A percentile compares a stretch with the other conserved stretches of the same genome.
These are phyloP conservation scores for Mycena kentingensis DNA, from an alignment of 768 basidiomycete species.

Conservation along the genomic window DNA sequence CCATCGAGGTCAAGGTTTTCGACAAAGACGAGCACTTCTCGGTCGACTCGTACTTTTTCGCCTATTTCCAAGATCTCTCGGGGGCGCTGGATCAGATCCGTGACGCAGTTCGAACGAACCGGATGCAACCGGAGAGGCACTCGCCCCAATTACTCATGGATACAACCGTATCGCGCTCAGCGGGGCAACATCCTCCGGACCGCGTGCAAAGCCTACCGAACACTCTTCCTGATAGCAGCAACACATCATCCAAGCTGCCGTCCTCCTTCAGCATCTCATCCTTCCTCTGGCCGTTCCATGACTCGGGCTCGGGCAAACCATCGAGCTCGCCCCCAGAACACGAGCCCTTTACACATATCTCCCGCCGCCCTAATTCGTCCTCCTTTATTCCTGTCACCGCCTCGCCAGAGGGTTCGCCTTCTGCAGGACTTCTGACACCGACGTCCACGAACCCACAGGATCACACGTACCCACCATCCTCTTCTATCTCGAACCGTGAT, in stretches of 20 bases:
- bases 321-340: conserved; percentile 37
- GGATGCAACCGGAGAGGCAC: conserved; percentile 37
- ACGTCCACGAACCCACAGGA: conserved; percentile 36
- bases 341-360: conserved; percentile 76
- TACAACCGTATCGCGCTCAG: conserved; percentile 54
- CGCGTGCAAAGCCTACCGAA: conserved; percentile 42
- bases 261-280: conserved; percentile 66
- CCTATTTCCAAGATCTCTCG: conserved; percentile 86
- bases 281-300: conserved; percentile 70
- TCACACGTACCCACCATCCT: conserved; percentile 83
- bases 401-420: conserved; percentile 38
- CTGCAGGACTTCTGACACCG: conserved; percentile 17
- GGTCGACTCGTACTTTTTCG: conserved; percentile 90
- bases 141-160: conserved; percentile 53
- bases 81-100: conserved; percentile 81
- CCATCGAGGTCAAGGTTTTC: conserved; percentile 90
- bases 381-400: conserved; percentile 65
- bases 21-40: conserved; percentile 80
- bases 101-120: conserved; percentile 65
- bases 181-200: conserved; percentile 35
- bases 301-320: conserved; percentile 37
- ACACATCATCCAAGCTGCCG: conserved; percentile 29
- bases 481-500: conserved; percentile 49
- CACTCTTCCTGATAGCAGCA: conserved; percentile 27
- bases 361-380: conserved; percentile 52